Conservation (phyloP, 495 filamentous ascomycete species). For the Trichoderma asperelloides region DNA sequence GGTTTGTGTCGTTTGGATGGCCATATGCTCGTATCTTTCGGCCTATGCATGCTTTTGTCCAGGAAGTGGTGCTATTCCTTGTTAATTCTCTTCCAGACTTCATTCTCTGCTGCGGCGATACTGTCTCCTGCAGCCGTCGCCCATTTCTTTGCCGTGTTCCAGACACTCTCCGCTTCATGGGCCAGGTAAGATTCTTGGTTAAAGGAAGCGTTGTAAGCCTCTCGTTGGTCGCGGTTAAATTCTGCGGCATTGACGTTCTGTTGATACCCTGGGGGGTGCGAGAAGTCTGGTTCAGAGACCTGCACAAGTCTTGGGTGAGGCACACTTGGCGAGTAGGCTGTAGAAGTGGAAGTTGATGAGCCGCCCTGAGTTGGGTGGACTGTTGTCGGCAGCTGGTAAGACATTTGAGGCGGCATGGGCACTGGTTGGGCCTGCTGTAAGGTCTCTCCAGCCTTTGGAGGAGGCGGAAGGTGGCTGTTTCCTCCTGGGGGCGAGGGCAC, state of each 20-base stretch:
- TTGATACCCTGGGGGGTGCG: constrained; percentile 42
- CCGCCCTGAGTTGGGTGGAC: constrained; percentile 26
- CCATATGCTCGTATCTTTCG: not conserved
- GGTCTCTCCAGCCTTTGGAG: constrained; percentile 43
- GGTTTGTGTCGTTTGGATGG: not conserved
- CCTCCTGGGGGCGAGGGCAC: constrained; percentile 27
- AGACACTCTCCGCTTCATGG: constrained; percentile 39
- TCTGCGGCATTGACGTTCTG: constrained; percentile 47
- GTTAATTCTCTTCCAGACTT: constrained; percentile 66
- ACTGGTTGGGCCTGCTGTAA: constrained; percentile 24
- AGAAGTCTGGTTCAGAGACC: constrained; percentile 19
- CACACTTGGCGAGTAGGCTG: constrained; percentile 15
- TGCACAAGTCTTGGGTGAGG: not conserved
- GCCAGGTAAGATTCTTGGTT: constrained; percentile 18
- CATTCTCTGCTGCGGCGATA: constrained; percentile 53
- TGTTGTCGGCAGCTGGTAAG: constrained; percentile 26
- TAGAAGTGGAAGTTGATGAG: constrained; percentile 25
- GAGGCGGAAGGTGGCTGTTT: constrained; percentile 36
- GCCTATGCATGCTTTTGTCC: not conserved
- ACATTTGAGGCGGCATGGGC: constrained; percentile 30
- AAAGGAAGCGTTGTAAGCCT: constrained; percentile 20
- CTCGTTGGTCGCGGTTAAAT: constrained; percentile 26
- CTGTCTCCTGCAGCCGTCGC: constrained; percentile 51
- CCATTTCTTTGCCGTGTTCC: constrained; percentile 51
- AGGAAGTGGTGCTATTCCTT: constrained; percentile 22